Conservation (phyloP, 805 yeast species). For the Teunomyces tritomae region DNA sequence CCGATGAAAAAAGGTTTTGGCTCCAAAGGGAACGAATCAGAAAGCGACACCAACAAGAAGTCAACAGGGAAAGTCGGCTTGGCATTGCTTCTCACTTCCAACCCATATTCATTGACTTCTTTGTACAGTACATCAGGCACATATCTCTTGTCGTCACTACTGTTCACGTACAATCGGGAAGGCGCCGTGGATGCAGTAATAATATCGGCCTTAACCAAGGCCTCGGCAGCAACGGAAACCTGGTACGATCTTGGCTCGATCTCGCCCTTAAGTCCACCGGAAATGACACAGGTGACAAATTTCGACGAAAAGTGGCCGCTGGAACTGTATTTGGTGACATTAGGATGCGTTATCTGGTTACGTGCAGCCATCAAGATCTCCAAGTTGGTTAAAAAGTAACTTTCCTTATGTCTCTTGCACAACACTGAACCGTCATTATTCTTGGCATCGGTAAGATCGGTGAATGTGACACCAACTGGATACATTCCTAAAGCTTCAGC, state of each 20-base stretch:
- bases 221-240: conserved; percentile 84
- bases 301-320: conserved; percentile 75
- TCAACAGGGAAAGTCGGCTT: conserved; percentile 30
- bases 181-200: conserved; percentile 90
- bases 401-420: conserved; percentile 88
- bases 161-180: conserved; percentile 75
- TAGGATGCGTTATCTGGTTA: conserved; percentile 67
- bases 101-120: conserved; percentile 81
- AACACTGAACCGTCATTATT: conserved; percentile 83
- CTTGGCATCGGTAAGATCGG: conserved; percentile 88
- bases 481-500: conserved; percentile 60
- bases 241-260: conserved; percentile 91
- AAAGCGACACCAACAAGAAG: conserved; percentile 69
- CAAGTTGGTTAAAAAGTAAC: conserved; percentile 84
- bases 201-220: conserved; percentile 79
- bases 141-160: conserved; percentile 68
- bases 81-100: conserved; percentile 74
- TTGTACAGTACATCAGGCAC: conserved; percentile 93
- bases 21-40: conserved; percentile 87
- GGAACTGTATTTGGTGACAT: conserved; percentile 59
- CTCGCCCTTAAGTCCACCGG: conserved; percentile 86
- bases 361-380: conserved; percentile 83
- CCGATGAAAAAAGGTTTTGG: conserved; percentile 51
- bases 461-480: conserved; percentile 81
- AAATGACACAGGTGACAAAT: conserved; percentile 87